phyloP scores from a whole-genome alignment of 2,329 filamentous ascomycete genomes.

The Basipetospora chlamydospora region DNA sequence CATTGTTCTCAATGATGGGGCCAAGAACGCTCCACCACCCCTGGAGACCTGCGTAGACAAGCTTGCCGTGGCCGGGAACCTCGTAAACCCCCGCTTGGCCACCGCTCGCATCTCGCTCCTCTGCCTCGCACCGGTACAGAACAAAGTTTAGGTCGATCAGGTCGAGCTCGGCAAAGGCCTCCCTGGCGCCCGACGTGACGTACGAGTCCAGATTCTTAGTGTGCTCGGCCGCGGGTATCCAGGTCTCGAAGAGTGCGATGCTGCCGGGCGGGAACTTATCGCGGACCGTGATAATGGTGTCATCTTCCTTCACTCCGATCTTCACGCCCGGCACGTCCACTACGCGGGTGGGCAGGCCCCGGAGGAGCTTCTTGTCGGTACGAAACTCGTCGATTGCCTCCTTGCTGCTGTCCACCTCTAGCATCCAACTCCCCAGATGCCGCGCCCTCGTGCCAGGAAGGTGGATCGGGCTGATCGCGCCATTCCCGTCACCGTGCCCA shows the following conservation, averaged over 20 bases:
- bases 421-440: slow-evolving; percentile 77
- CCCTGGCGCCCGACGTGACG: slow-evolving; percentile 66
- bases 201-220: slow-evolving; percentile 71
- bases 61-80: slow-evolving; percentile 67
- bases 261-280: slow-evolving; percentile 84
- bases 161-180: slow-evolving; percentile 60
- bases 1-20: slow-evolving; percentile 72
- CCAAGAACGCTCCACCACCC: slow-evolving; percentile 94
- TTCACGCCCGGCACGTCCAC: slow-evolving; percentile 58
- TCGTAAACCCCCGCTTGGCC: slow-evolving; percentile 79
- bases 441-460: slow-evolving; percentile 75
- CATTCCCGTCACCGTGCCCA: slow-evolving; percentile 74
- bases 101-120: slow-evolving; percentile 65
- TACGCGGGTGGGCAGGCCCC: slow-evolving; percentile 73
- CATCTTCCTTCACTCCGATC: slow-evolving; percentile 55
- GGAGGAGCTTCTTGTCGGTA: slow-evolving; percentile 56
- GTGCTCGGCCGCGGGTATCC: slow-evolving; percentile 79
- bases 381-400: slow-evolving; percentile 51
- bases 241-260: slow-evolving; percentile 91
- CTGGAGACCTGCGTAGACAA: slow-evolving; percentile 93
- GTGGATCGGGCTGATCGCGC: slow-evolving; percentile 62
- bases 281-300: slow-evolving; percentile 67
- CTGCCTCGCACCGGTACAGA: slow-evolving; percentile 80
- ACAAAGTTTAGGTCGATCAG: slow-evolving; percentile 82
- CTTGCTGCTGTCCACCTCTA: slow-evolving; percentile 71